Percentiles rank a stretch among this genome's conserved stretches.
Evolutionary conservation across 352 stramenopile genomes (phyloP).

Genomic region (Stramenopiles sp.): DNA sequence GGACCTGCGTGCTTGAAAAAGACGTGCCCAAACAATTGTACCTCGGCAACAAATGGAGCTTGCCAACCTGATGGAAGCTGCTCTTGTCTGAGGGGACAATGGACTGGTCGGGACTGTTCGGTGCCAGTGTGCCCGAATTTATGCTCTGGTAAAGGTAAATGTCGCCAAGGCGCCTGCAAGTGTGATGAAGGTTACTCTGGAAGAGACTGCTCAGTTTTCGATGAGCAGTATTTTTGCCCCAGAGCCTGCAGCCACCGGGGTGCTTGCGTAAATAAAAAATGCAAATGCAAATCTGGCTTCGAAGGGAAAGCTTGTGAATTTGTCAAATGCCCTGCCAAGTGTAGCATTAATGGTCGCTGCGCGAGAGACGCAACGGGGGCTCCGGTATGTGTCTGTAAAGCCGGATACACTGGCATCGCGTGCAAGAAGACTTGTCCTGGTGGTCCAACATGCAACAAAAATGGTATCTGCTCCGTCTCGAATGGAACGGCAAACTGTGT

Average conservation of each 20-base stretch:
- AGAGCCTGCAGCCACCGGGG: not conserved
- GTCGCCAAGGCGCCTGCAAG: not conserved
- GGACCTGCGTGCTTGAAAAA: constrained; percentile 19
- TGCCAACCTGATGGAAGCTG: not conserved
- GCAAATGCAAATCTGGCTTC: not conserved
- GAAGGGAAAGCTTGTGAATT: not conserved
- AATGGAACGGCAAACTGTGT: not conserved
- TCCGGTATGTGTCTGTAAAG: not conserved
- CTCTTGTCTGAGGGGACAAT: not conserved
- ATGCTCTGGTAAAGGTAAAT: constrained; percentile 11
- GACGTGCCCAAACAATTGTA: constrained; percentile 2
- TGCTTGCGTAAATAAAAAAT: not conserved
- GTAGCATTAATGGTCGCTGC: not conserved
- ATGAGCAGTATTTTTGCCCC: not conserved
- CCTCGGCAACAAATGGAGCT: not conserved
- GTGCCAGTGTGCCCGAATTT: not conserved
- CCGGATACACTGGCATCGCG: not conserved
- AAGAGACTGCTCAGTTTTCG: not conserved
- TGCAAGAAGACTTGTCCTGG: constrained; percentile 2
- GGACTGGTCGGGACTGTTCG: not conserved
- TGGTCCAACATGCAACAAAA: not conserved
- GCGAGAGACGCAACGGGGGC: not conserved
- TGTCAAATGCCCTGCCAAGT: not conserved
- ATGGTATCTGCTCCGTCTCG: not conserved
- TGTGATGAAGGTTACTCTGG: constrained; percentile 6